Evolutionary conservation across 1,284 basidiomycete genomes (phyloP).

Genomic region (Somion occarium): DNA sequence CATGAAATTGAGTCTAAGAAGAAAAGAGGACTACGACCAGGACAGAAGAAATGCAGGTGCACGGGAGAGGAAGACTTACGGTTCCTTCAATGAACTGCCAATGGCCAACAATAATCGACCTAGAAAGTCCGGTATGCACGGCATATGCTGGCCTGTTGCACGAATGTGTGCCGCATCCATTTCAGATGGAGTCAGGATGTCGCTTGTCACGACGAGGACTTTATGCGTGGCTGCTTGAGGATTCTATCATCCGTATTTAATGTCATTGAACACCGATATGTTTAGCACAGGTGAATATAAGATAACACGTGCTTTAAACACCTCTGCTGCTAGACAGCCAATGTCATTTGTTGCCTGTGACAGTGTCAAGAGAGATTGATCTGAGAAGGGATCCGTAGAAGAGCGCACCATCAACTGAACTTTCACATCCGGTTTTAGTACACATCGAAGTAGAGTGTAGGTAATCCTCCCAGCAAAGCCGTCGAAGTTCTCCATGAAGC

Average conservation of each 20-base stretch:
- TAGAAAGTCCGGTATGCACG: slow-evolving; percentile 25
- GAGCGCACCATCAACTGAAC: slow-evolving; percentile 31
- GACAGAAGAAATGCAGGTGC: not conserved
- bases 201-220: slow-evolving; percentile 29
- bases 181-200: slow-evolving; percentile 26
- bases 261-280: no score
- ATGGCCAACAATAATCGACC: slow-evolving; percentile 24
- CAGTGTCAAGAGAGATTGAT: not conserved
- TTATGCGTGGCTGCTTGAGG: slow-evolving; percentile 21
- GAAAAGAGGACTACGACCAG: not conserved
- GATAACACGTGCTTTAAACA: slow-evolving; percentile 34
- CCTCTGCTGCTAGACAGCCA: slow-evolving; percentile 30
- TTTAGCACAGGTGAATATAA: no score
- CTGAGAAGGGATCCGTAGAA: not conserved
- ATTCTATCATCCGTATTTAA: slow-evolving; percentile 15
- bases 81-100: slow-evolving; percentile 27
- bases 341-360: slow-evolving; percentile 31
- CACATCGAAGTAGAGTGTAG: slow-evolving; percentile 27
- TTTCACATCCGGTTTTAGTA: slow-evolving; percentile 29
- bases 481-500: slow-evolving; percentile 41
- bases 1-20: not conserved
- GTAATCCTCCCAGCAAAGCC: slow-evolving; percentile 32
- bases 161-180: slow-evolving; percentile 26
- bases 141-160: slow-evolving; percentile 25
- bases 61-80: slow-evolving; percentile 22